A percentile compares a stretch with the other conserved stretches of the same genome.
These are phyloP conservation scores for Gyrodon lividus DNA, from an alignment of 768 basidiomycete genomes.

Conservation along the genomic window DNA sequence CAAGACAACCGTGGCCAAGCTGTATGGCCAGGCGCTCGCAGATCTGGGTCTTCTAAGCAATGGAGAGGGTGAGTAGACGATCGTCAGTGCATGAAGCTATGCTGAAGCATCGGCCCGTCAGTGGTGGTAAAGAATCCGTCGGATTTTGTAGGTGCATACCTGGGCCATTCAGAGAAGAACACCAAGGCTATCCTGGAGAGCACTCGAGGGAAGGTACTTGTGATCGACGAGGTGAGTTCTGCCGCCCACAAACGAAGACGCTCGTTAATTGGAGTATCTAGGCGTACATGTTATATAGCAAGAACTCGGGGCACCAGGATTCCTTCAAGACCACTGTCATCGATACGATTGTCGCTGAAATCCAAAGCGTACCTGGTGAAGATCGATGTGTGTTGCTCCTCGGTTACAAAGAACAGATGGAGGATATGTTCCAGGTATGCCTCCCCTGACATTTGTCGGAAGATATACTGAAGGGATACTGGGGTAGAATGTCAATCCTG, in stretches of 20 bases:
- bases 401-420: conserved; percentile 65
- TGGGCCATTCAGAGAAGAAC: conserved; percentile 63
- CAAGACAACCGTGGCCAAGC: conserved; percentile 66
- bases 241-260: conserved; percentile 3
- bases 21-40: conserved; percentile 62
- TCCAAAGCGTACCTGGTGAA: conserved; percentile 67
- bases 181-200: conserved; percentile 62
- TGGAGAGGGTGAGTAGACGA: conserved; percentile 53
- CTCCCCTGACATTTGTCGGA: neutral
- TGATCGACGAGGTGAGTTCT: conserved; percentile 61
- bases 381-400: conserved; percentile 66
- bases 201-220: conserved; percentile 62
- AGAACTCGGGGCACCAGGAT: conserved; percentile 38
- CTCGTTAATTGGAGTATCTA: conserved; percentile 17
- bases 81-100: neutral
- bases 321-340: conserved; percentile 66
- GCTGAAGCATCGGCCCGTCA: conserved; percentile 19
- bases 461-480: neutral
- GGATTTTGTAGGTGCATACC: conserved; percentile 58
- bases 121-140: conserved; percentile 68
- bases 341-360: conserved; percentile 73
- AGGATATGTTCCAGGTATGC: conserved; percentile 71
- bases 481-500: conserved; percentile 65
- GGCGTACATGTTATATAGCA: conserved; percentile 67
- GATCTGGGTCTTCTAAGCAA: conserved; percentile 68